Percentiles rank a stretch among this genome's conserved stretches.
Conservation (phyloP, 2,329 filamentous ascomycete genomes). For the Penicillium sp. region DNA sequence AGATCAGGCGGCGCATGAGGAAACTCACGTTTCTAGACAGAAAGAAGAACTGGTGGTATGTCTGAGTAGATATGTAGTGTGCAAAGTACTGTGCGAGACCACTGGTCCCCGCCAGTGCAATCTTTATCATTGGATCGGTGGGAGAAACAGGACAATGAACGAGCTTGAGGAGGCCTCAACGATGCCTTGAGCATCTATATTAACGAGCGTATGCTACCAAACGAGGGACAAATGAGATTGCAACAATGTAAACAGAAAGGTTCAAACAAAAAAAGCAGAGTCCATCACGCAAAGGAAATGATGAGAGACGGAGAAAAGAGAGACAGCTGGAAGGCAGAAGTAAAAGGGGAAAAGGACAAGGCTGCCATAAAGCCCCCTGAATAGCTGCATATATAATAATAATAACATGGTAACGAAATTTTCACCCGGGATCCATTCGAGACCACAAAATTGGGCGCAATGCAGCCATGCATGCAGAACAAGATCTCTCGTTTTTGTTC, state of each 20-base stretch:
- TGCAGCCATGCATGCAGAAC: neutral
- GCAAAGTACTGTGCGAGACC: constrained; percentile 57
- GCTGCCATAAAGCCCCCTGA: neutral
- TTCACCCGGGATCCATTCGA: neutral
- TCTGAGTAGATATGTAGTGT: constrained; percentile 57
- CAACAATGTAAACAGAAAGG: neutral
- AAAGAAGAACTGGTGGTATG: constrained; percentile 64
- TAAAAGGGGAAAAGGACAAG: neutral
- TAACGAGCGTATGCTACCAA: neutral
- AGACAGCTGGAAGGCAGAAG: neutral
- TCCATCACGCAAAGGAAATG: neutral
- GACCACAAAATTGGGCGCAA: neutral
- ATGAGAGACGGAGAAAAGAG: neutral
- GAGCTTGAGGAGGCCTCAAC: neutral
- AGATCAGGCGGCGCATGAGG: neutral
- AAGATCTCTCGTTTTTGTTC: no score
- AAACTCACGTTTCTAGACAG: constrained; percentile 55
- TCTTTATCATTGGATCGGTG: constrained; percentile 49
- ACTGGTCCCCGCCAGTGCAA: constrained; percentile 60
- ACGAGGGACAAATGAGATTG: constrained; percentile 1
- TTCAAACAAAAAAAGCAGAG: neutral
- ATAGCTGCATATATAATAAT: neutral
- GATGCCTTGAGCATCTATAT: neutral
- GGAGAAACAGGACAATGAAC: neutral
- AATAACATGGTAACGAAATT: neutral